Conservation (phyloP, 306 rosid genomes). For the Malus asiatica region DNA sequence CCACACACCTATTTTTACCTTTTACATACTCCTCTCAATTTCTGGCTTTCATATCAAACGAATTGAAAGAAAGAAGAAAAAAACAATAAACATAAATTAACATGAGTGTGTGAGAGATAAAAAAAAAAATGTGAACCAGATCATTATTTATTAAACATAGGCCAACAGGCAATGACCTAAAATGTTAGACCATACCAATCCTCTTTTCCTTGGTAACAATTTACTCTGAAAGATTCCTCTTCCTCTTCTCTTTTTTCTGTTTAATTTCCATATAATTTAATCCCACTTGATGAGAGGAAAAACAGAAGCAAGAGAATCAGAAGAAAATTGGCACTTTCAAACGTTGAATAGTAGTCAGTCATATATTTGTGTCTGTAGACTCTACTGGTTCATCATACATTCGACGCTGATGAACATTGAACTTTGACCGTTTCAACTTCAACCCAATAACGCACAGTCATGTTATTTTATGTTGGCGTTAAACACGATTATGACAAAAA, state of each 20-base stretch:
- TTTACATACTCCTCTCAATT: no score
- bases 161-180: not conserved
- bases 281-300: not conserved
- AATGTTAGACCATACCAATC: not conserved
- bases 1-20: no score
- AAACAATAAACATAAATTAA: no score
- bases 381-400: not conserved
- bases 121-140: no score
- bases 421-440: conserved; percentile 3
- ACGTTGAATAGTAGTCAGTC: not conserved
- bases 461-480: not conserved
- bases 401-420: conserved; percentile 11
- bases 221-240: not conserved
- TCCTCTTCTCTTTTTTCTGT: not conserved
- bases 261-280: not conserved
- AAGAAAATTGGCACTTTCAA: not conserved
- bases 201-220: not conserved
- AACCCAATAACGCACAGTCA: not conserved
- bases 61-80: no score
- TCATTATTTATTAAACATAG: no score
- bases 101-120: no score
- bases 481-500: not conserved
- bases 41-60: no score
- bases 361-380: not conserved
- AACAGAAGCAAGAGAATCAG: not conserved